These are phyloP conservation scores for Colletotrichum musae DNA, from an alignment of 2,329 filamentous ascomycete genomes.

Conservation along the genomic window DNA sequence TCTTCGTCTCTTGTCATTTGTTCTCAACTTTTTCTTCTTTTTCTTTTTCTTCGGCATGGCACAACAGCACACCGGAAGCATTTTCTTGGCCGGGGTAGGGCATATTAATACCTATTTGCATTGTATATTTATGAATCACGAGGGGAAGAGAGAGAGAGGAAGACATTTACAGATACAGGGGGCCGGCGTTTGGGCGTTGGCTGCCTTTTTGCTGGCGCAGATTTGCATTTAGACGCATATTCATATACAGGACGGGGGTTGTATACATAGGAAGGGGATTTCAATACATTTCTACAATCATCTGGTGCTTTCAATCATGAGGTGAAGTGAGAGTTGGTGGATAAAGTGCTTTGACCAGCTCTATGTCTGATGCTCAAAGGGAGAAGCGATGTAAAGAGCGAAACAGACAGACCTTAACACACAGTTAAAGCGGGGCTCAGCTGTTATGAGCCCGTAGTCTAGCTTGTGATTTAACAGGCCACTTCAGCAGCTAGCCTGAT, in stretches of 20 bases:
- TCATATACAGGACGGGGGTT: not conserved
- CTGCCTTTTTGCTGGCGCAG: not conserved
- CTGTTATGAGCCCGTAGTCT: too few relatives aligned
- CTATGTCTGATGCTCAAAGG: too few relatives aligned
- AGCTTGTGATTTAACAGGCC: too few relatives aligned
- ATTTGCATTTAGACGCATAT: not conserved
- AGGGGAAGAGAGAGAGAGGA: not conserved
- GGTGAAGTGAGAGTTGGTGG: too few relatives aligned
- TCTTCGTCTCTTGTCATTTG: not conserved
- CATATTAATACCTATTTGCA: slow-evolving; percentile 27
- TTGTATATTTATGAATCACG: slow-evolving; percentile 30
- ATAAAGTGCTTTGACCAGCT: too few relatives aligned
- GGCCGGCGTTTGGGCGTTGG: not conserved
- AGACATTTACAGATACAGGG: not conserved
- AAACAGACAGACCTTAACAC: too few relatives aligned
- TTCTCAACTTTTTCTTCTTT: not conserved
- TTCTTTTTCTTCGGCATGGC: slow-evolving; percentile 11
- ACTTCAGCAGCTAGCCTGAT: too few relatives aligned
- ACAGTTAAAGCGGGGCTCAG: too few relatives aligned
- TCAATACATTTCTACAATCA: not conserved
- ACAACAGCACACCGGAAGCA: slow-evolving; percentile 20
- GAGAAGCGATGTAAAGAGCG: too few relatives aligned
- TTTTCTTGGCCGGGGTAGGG: slow-evolving; percentile 1
- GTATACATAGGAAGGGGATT: not conserved
- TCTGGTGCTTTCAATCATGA: not conserved